These are phyloP conservation scores for Helichrysum umbraculigerum DNA, from an alignment of 129 eudicot species.

Conservation along the genomic window DNA sequence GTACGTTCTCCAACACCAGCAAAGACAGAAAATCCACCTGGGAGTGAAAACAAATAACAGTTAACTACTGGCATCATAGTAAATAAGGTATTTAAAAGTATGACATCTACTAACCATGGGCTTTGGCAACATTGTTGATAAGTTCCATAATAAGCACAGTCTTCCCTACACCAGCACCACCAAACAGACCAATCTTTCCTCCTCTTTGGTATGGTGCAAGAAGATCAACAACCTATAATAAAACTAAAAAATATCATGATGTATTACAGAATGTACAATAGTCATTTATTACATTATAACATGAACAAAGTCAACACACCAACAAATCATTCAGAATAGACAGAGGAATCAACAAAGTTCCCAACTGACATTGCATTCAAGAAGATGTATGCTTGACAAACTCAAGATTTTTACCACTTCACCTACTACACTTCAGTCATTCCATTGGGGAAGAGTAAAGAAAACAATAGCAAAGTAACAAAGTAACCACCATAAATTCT, in stretches of 20 bases:
- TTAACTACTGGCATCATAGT: not conserved
- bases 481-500: not conserved
- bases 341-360: not conserved
- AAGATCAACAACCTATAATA: slow-evolving; percentile 93
- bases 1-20: slow-evolving; percentile 99
- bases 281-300: not conserved
- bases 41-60: not conserved
- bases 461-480: not conserved
- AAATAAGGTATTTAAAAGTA: not conserved
- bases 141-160: slow-evolving; percentile 99
- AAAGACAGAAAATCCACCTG: slow-evolving; percentile 98
- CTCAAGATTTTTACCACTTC: not conserved
- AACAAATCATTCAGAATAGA: not conserved
- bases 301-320: not conserved
- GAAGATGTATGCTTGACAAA: not conserved
- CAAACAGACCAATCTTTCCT: slow-evolving; percentile 95
- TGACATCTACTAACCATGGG: slow-evolving; percentile 63
- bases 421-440: not conserved
- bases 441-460: not conserved
- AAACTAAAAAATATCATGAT: not conserved
- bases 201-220: slow-evolving; percentile 98
- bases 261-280: not conserved
- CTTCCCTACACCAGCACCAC: slow-evolving; percentile 99
- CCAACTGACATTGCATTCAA: not conserved
- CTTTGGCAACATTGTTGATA: slow-evolving; percentile 96